These are phyloP conservation scores for Phialocephala sp. DNA, from an alignment of 2,329 filamentous ascomycete species.

Conservation along the genomic window DNA sequence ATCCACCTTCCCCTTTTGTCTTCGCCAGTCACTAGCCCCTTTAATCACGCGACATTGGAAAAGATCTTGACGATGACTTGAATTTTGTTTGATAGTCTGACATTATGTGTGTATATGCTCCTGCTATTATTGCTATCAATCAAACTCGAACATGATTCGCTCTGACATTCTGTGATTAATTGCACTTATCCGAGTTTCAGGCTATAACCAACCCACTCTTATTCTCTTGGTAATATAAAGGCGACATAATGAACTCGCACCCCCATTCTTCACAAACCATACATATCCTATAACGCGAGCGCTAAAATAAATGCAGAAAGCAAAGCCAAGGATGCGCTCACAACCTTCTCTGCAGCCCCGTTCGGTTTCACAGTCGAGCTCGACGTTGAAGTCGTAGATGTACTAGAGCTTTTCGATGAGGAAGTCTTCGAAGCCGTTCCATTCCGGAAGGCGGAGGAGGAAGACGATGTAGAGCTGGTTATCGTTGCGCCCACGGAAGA, in stretches of 20 bases:
- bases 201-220: background rate
- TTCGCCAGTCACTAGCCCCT: background rate
- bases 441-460: background rate
- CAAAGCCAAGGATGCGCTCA: background rate
- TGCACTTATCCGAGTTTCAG: background rate
- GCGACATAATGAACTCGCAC: background rate
- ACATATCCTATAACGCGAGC: background rate
- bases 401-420: background rate
- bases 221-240: background rate
- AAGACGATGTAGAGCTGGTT: background rate
- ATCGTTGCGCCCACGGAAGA: background rate
- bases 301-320: slow-evolving; percentile 1
- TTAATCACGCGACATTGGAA: background rate
- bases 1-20: slow-evolving; percentile 5
- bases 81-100: background rate
- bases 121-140: background rate
- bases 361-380: background rate
- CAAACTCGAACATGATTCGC: background rate
- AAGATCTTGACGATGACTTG: background rate
- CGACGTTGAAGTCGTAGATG: background rate
- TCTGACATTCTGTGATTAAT: background rate
- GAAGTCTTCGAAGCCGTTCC: slow-evolving; percentile 1
- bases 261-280: background rate
- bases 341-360: background rate
- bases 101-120: background rate